Percentiles rank a stretch among this genome's conserved stretches.
phyloP scores from a whole-genome alignment of 2,329 filamentous ascomycete species.

The Colletotrichum abscissum region DNA sequence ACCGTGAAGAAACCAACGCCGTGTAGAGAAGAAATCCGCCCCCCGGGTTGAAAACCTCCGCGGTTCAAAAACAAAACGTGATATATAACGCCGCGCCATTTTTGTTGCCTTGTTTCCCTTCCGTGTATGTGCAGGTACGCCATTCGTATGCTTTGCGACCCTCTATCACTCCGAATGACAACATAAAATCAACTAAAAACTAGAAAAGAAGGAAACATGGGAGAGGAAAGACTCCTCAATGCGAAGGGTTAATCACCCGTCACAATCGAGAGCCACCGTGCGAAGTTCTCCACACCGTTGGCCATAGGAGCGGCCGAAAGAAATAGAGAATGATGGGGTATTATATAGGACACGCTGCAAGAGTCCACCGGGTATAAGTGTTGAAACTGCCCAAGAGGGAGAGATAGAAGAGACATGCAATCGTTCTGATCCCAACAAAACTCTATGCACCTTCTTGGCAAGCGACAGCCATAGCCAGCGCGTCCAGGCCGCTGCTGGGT shows the following conservation, averaged over 20 bases:
- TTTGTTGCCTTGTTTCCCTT: conserved; percentile 20
- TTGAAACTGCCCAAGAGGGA: not conserved
- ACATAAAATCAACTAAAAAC: not conserved
- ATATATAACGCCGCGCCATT: conserved; percentile 18
- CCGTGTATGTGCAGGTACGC: conserved; percentile 35
- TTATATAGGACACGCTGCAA: not conserved
- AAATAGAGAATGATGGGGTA: not conserved
- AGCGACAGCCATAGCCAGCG: conserved; percentile 65
- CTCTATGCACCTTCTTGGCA: conserved; percentile 56
- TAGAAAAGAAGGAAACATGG: conserved; percentile 1
- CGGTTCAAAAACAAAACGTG: not conserved
- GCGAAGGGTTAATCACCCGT: not conserved
- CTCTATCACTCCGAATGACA: conserved; percentile 12
- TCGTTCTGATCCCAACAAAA: not conserved
- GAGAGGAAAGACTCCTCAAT: not conserved
- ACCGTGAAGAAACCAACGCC: conserved; percentile 24
- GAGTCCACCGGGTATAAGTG: not conserved
- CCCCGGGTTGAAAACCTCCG: not conserved
- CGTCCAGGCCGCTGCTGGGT: conserved; percentile 65
- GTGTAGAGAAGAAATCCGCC: not conserved
- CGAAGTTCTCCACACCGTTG: not conserved
- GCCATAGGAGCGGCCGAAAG: not conserved
- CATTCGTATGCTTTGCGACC: conserved; percentile 37
- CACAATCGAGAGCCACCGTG: not conserved
- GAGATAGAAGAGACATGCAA: not conserved